Evolutionary conservation across 371 early-diverging fungal species (phyloP).

Genomic region (Smittium mucronatum): DNA sequence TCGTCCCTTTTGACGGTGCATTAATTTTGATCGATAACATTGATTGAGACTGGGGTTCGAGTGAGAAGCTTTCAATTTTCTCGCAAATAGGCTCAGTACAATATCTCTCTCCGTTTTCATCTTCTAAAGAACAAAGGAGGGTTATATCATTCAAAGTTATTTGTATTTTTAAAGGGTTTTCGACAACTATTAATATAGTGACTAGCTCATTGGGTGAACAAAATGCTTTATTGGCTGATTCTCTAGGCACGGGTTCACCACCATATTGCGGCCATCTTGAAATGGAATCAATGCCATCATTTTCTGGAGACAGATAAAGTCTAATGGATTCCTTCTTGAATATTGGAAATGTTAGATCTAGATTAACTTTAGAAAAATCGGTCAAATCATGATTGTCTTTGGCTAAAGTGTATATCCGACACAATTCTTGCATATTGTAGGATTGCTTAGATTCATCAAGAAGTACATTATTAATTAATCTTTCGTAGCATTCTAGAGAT

Average conservation of each 20-base stretch:
- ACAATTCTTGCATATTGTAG: slow-evolving; percentile 27
- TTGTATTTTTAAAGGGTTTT: slow-evolving; percentile 28
- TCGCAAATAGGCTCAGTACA: slow-evolving; percentile 14
- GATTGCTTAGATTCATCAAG: slow-evolving; percentile 25
- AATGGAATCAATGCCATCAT: neutral
- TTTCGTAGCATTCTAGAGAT: slow-evolving; percentile 24
- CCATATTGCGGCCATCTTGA: neutral
- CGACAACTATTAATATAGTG: slow-evolving; percentile 24
- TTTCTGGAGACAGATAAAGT: slow-evolving; percentile 23
- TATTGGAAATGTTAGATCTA: slow-evolving; percentile 23
- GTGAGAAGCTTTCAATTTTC: slow-evolving; percentile 14
- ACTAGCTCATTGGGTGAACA: slow-evolving; percentile 30
- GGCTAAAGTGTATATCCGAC: slow-evolving; percentile 21
- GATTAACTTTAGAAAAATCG: neutral
- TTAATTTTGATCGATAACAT: slow-evolving; percentile 58
- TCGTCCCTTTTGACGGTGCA: slow-evolving; percentile 58
- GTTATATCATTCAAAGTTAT: slow-evolving; percentile 26
- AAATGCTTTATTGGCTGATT: neutral
- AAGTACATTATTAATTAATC: slow-evolving; percentile 20
- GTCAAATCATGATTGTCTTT: neutral
- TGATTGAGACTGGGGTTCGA: slow-evolving; percentile 22
- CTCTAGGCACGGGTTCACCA: neutral
- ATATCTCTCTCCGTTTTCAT: neutral
- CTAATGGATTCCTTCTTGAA: slow-evolving; percentile 18
- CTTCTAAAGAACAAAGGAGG: slow-evolving; percentile 17